Conservation (phyloP, 352 stramenopile species). For the Pythium diclinum region DNA sequence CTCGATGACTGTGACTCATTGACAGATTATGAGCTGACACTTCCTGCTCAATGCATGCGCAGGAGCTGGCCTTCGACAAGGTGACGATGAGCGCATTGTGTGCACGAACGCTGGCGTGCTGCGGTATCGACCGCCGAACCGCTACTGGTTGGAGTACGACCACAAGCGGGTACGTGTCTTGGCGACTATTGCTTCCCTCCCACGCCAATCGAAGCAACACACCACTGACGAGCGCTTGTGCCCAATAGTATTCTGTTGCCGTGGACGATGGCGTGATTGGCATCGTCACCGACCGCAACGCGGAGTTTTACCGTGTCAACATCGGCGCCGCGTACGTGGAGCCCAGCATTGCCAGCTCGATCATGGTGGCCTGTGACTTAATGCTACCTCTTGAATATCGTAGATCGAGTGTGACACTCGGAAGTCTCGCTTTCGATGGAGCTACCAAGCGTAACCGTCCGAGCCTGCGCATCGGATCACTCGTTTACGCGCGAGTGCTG, state of each 20-base stretch:
- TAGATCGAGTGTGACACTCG: conserved; percentile 67
- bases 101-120: conserved; percentile 83
- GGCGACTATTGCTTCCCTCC: not conserved
- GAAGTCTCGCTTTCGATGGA: conserved; percentile 93
- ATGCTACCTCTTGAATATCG: conserved; percentile 6
- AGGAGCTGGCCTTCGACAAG: conserved; percentile 65
- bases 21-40: not conserved
- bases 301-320: conserved; percentile 94
- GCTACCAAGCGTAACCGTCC: conserved; percentile 97
- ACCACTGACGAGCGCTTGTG: not conserved
- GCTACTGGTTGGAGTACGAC: conserved; percentile 89
- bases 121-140: conserved; percentile 81
- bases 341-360: not conserved
- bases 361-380: not conserved
- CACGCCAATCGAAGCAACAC: not conserved
- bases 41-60: conserved; percentile 7
- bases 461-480: conserved; percentile 87
- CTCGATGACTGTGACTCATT: not conserved
- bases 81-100: conserved; percentile 55
- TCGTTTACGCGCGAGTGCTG: conserved; percentile 95
- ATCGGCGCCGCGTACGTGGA: conserved; percentile 87
- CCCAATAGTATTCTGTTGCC: conserved; percentile 55
- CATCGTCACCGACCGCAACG: conserved; percentile 92
- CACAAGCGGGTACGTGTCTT: conserved; percentile 67
- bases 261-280: conserved; percentile 93